Conservation (phyloP, 2,329 filamentous ascomycete genomes). For the Xylaria sp. region DNA sequence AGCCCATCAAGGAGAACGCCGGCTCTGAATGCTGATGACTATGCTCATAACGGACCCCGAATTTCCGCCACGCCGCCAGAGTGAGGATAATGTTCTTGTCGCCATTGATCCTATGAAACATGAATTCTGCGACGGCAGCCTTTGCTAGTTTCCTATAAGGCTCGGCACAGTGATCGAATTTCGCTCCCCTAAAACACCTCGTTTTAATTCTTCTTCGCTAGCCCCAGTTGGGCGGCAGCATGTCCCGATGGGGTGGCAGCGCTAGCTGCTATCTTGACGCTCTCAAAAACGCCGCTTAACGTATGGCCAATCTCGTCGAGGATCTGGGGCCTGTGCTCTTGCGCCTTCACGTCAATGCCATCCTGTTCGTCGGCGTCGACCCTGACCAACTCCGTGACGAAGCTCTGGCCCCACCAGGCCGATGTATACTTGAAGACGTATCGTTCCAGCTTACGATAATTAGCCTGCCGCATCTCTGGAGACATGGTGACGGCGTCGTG, state of each 20-base stretch:
- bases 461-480: slow-evolving; percentile 84
- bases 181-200: not conserved
- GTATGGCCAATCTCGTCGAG: slow-evolving; percentile 43
- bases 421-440: slow-evolving; percentile 99
- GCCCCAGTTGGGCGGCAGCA: slow-evolving; percentile 25
- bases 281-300: slow-evolving; percentile 46
- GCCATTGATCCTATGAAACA: not conserved
- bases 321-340: slow-evolving; percentile 38
- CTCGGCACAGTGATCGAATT: too few species aligned
- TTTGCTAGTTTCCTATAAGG: too few species aligned
- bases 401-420: slow-evolving; percentile 95
- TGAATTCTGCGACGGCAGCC: too few species aligned
- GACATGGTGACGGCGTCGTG: slow-evolving; percentile 98
- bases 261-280: slow-evolving; percentile 45
- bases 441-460: slow-evolving; percentile 91
- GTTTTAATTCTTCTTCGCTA: slow-evolving; percentile 1
- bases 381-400: slow-evolving; percentile 83
- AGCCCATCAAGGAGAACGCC: slow-evolving; percentile 11
- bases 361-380: slow-evolving; percentile 51
- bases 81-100: not conserved
- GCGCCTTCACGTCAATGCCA: slow-evolving; percentile 40
- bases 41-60: slow-evolving; percentile 13
- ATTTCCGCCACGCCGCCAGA: not conserved
- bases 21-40: slow-evolving; percentile 9
- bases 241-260: slow-evolving; percentile 44